Conservation (phyloP, 768 basidiomycete species). For the Russula vinacea region DNA sequence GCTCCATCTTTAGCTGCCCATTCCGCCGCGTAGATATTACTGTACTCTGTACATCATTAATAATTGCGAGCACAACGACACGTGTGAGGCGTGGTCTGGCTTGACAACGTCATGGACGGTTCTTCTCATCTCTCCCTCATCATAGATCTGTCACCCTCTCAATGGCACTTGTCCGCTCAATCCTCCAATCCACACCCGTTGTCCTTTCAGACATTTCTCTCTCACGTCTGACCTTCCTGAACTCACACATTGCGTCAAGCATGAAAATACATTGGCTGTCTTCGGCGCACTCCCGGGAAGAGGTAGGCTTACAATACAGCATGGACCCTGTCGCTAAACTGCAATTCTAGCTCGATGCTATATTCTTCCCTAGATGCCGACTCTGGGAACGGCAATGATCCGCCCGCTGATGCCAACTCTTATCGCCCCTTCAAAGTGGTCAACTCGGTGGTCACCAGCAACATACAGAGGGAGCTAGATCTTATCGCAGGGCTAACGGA, state of each 20-base stretch:
- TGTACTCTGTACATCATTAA: not conserved
- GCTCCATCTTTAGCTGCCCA: not conserved
- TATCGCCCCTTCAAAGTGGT: conserved; percentile 83
- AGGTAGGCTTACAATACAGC: conserved; percentile 50
- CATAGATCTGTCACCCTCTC: conserved; percentile 78
- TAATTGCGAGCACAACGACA: not conserved
- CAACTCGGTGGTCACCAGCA: conserved; percentile 59
- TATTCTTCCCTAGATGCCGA: conserved; percentile 64
- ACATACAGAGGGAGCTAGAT: conserved; percentile 62
- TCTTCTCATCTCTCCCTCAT: conserved; percentile 75
- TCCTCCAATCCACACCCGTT: conserved; percentile 51
- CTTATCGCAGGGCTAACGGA: conserved; percentile 47
- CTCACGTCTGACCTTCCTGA: conserved; percentile 87
- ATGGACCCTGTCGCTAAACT: not conserved
- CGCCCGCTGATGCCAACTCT: conserved; percentile 63
- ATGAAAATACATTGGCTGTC: conserved; percentile 91
- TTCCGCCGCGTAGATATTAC: not conserved
- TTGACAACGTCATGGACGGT: conserved; percentile 41
- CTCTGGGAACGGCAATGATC: conserved; percentile 37
- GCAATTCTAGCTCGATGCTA: conserved; percentile 57
- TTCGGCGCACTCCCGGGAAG: conserved; percentile 83
- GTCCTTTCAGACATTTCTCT: conserved; percentile 67
- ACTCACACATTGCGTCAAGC: conserved; percentile 86
- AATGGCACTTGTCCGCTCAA: conserved; percentile 74
- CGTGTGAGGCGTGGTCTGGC: conserved; percentile 4